phyloP scores from a whole-genome alignment of 164 flowering plant genomes.

The Vitis rotundifolia region DNA sequence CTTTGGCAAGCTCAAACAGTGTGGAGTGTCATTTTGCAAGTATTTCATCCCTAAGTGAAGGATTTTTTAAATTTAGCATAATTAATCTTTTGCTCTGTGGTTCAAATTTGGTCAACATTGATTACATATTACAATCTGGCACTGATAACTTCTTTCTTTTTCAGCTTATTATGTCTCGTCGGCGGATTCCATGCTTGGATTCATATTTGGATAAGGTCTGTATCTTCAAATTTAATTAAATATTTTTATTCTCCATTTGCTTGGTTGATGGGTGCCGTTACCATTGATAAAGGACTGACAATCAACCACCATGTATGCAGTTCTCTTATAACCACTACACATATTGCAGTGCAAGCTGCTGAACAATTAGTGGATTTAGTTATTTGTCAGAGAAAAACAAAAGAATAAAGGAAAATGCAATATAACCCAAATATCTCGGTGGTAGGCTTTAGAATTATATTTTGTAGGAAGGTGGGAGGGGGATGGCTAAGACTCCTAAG shows the following conservation, averaged over 20 bases:
- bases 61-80: too few relatives aligned
- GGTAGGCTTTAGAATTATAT: too few relatives aligned
- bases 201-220: slow-evolving; percentile 93
- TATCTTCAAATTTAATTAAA: not conserved
- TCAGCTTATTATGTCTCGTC: slow-evolving; percentile 92
- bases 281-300: too few relatives aligned
- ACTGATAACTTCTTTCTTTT: slow-evolving; percentile 12
- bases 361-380: not conserved
- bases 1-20: too few relatives aligned
- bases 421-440: too few relatives aligned
- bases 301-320: not conserved
- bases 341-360: not conserved
- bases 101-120: too few relatives aligned
- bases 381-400: not conserved
- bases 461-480: not conserved
- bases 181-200: slow-evolving; percentile 97
- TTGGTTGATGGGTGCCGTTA: too few relatives aligned
- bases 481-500: not conserved
- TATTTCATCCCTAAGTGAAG: too few relatives aligned
- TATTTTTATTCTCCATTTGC: too few relatives aligned
- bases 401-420: not conserved
- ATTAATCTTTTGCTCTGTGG: too few relatives aligned
- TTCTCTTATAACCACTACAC: not conserved
- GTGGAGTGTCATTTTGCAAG: too few relatives aligned
- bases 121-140: not conserved